Base-by-base conservation (phyloP, 75 land plant species). In the Pseudotsuga menziesii region DNA sequence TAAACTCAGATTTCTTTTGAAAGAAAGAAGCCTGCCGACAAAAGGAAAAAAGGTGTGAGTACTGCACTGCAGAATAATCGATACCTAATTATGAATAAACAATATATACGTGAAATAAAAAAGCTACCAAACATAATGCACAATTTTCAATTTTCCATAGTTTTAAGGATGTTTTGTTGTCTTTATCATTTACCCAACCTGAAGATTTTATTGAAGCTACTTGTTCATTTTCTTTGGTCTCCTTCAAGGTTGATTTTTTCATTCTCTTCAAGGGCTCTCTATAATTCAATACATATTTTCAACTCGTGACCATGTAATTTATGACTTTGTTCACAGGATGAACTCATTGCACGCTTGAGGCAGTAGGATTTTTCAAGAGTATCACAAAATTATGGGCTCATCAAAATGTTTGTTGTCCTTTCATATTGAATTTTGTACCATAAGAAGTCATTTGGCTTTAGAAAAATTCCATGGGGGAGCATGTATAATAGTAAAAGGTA, bases 261-360 rank as follows among this genome's bases (percentile, higher is more conserved):
- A 14, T 35, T 4, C 4, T 15, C 69, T 32, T 29, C 32, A 29
- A 29, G 32, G 69, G 69, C 19, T 64, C 35, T 64, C 16, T 29
- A 64, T 25, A 64, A 64, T 17, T 29, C 35, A 25, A 8, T 25
- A 2, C 2, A 26, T 61, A 61, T 26, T 25, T 15, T 61, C 6
- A 26, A 61, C 20, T 4, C 16, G 35, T 8, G 35, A 29, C 39
- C 16, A 27, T 64, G 39, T 15, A 4, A 64, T 32, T 35, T 64
- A 13, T 35, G 2, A 64, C 35, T 27, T 35, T 32, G 17, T 12
- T 27, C 35, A 39, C 69, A 64, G 69, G 69, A 64, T 64, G 69
- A 64, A 64, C 69, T 64, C 69, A 64, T 64, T 64, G 26, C 35
- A 32, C 69, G 69, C 39, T 64, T 64, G 69, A 64, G 69, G 35